phyloP scores from a whole-genome alignment of 2,329 filamentous ascomycete genomes.

The Pseudocercospora crystallina region DNA sequence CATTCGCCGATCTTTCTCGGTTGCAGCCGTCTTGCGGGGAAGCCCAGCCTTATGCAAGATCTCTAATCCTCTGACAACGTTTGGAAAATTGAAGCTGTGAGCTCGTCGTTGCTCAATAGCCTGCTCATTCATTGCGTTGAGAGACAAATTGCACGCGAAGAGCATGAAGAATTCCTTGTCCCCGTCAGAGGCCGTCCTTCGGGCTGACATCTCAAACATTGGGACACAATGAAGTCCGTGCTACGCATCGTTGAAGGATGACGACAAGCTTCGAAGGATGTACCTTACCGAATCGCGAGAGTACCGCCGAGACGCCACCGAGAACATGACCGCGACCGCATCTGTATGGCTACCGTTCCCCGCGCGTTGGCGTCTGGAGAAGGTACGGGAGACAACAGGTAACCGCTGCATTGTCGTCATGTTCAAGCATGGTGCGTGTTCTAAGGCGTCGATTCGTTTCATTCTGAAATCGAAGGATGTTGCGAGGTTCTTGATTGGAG shows the following conservation, averaged over 20 bases:
- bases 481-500: not conserved
- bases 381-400: not conserved
- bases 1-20: slow-evolving; percentile 14
- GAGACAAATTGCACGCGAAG: too few species aligned
- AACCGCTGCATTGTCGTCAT: too few species aligned
- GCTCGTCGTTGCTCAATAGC: too few species aligned
- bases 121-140: too few species aligned
- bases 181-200: not conserved
- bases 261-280: slow-evolving; percentile 11
- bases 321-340: slow-evolving; percentile 13
- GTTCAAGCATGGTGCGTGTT: not conserved
- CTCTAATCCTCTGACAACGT: not conserved
- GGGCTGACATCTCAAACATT: slow-evolving; percentile 1
- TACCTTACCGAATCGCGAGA: slow-evolving; percentile 6
- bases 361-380: slow-evolving; percentile 15
- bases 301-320: slow-evolving; percentile 24
- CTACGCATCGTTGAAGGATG: slow-evolving; percentile 5
- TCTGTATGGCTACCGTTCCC: slow-evolving; percentile 12
- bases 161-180: too few species aligned
- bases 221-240: slow-evolving; percentile 12
- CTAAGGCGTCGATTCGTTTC: not conserved
- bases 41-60: slow-evolving; percentile 1
- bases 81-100: too few species aligned
- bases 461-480: not conserved
- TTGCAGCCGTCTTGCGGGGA: slow-evolving; percentile 4